These are phyloP conservation scores for Taphrina wiesneri DNA, from an alignment of 1,139 yeast species.

Conservation along the genomic window DNA sequence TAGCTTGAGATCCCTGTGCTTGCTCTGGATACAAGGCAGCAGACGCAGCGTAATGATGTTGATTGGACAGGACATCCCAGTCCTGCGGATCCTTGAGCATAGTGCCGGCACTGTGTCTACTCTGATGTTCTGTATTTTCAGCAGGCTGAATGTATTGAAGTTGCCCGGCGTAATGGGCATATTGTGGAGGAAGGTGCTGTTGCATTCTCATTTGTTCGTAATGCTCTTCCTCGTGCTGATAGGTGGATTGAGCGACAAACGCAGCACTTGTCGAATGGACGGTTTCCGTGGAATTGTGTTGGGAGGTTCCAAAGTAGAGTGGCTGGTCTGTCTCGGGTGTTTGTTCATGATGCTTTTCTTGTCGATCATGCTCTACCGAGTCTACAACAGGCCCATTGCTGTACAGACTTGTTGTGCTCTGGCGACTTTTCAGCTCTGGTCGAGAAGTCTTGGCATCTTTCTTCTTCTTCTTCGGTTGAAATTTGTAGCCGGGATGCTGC, in stretches of 20 bases:
- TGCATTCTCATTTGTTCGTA: background rate
- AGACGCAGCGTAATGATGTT: background rate
- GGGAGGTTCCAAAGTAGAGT: background rate
- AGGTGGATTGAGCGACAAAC: background rate
- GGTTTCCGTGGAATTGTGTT: background rate
- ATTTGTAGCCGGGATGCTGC: constrained; percentile 37
- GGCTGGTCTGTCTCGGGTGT: background rate
- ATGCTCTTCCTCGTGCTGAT: background rate
- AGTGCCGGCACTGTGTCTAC: background rate
- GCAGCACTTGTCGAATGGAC: background rate
- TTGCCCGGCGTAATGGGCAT: constrained; percentile 1
- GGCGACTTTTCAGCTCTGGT: background rate
- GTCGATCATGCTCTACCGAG: background rate
- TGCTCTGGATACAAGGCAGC: background rate
- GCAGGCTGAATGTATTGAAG: background rate
- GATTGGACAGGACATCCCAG: background rate
- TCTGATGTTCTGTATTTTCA: background rate
- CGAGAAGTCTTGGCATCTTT: constrained; percentile 15
- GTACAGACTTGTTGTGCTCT: background rate
- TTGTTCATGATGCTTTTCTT: background rate
- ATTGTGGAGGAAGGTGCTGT: background rate
- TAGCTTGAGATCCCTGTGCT: background rate
- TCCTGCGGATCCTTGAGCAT: background rate
- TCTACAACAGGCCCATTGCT: background rate
- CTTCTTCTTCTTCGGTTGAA: constrained; percentile 36